Base-by-base conservation (phyloP, 2,329 filamentous ascomycete genomes). In the Alternaria novae-zelandiae region DNA sequence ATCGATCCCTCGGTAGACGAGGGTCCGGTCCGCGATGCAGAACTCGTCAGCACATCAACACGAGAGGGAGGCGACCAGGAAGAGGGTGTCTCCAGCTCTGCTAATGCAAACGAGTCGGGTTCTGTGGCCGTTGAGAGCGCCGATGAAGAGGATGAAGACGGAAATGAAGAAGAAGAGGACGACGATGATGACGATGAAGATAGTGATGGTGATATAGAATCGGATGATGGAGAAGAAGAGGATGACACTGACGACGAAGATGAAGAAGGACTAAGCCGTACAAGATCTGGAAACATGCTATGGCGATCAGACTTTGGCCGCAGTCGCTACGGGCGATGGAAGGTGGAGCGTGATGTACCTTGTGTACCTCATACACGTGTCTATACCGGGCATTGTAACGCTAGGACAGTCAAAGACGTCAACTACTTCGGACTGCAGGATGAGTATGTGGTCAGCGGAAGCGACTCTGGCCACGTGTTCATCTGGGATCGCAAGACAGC, bases 391-490 rank as follows among this genome's bases (percentile, higher is more conserved):
- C 89, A 91, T 74, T 90, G 89, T 79, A 90, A 90, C 67, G 84
- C 89, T 56, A 85, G 87, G 67, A 90, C 88, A 1, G 88, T 91
- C 69, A 91, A 91, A 70, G 89, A 91, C 70, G 87, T 90, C 63
- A 90, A 90, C 64, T 91, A 86, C 78, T 90, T 88, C 65, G 89
- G 89, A 0, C 78, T 89, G 41, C 81, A 90, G 62, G 89, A 91
- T 69, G 88, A 91, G 72, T 91, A 90, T 66, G 87, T 91, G 11
- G 88, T 91, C 11, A 89, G 86, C 60, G 89, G 89, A 6, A 89
- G 86, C 63, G 89, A 91, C 70, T 88, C 86, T 54, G 89, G 89
- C 1, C 86, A 91, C 72, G 73, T 91, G 23, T 91, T 91, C 76
- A 90, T 91, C 56, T 91, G 89, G 89, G 88, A 91, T 69, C 84